Percentiles rank a stretch among this genome's conserved stretches.
Conservation (phyloP, 2,329 filamentous ascomycete species). For the Aschersonia sp. region DNA sequence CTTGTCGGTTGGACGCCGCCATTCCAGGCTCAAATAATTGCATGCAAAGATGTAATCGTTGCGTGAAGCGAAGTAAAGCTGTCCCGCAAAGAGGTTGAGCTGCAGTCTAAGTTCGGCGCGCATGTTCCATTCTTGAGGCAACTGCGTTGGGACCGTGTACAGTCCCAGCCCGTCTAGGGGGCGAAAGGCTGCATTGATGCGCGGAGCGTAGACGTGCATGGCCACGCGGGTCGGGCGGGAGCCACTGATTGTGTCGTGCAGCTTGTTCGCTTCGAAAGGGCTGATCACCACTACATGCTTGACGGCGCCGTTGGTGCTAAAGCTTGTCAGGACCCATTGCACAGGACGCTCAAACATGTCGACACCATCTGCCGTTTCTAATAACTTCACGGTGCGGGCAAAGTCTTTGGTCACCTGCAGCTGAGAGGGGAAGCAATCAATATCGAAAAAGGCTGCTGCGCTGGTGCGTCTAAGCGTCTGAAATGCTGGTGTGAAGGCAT, state of each 20-base stretch:
- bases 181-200: slow-evolving; percentile 17
- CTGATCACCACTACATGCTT: slow-evolving; percentile 39
- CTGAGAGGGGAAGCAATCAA: slow-evolving; percentile 3
- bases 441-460: slow-evolving; percentile 4
- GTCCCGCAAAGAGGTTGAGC: slow-evolving; percentile 53
- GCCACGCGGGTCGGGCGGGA: slow-evolving; percentile 14
- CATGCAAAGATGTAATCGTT: slow-evolving; percentile 39
- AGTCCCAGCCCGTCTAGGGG: slow-evolving; percentile 8
- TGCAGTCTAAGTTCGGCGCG: slow-evolving; percentile 9
- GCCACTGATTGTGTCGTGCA: slow-evolving; percentile 24
- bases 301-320: background rate
- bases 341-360: slow-evolving; percentile 11
- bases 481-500: slow-evolving; percentile 7
- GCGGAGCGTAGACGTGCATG: slow-evolving; percentile 37
- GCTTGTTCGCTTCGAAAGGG: slow-evolving; percentile 40
- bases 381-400: slow-evolving; percentile 1
- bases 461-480: slow-evolving; percentile 4
- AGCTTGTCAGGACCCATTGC: slow-evolving; percentile 10
- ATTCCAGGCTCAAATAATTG: slow-evolving; percentile 26
- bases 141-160: slow-evolving; percentile 4
- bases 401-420: slow-evolving; percentile 10
- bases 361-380: background rate
- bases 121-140: too few relatives aligned
- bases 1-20: too few relatives aligned
- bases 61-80: slow-evolving; percentile 43